phyloP scores from a whole-genome alignment of 352 stramenopile species.

The Blastocystis sp. region DNA sequence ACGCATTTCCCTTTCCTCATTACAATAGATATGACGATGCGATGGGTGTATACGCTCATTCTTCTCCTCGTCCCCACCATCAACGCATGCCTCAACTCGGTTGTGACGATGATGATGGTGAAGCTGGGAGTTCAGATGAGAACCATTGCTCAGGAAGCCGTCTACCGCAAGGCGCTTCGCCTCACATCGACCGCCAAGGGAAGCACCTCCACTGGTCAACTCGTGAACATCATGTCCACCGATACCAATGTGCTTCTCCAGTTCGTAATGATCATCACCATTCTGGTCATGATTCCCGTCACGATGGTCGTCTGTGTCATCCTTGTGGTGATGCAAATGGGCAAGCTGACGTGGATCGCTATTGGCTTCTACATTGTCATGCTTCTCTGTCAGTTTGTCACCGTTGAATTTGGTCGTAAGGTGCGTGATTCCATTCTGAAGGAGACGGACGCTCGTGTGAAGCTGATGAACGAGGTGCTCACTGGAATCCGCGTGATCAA shows the following conservation, averaged over 20 bases:
- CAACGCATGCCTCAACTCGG: background rate
- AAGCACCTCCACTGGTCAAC: constrained; percentile 52
- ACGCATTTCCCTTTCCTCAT: background rate
- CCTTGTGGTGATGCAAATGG: background rate
- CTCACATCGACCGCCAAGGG: constrained; percentile 60
- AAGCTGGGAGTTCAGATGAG: constrained; percentile 24
- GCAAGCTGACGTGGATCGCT: background rate
- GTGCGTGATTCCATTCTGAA: constrained; percentile 57
- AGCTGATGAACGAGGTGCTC: constrained; percentile 66
- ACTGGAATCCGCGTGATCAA: constrained; percentile 81
- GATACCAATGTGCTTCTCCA: constrained; percentile 38
- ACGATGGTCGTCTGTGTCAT: constrained; percentile 34
- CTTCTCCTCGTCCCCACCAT: constrained; percentile 31
- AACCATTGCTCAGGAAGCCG: constrained; percentile 57
- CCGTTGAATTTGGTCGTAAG: background rate
- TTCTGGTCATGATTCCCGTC: constrained; percentile 27
- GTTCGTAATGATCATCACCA: constrained; percentile 22
- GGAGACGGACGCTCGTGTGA: constrained; percentile 64
- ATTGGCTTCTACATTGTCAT: constrained; percentile 14
- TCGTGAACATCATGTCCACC: constrained; percentile 59
- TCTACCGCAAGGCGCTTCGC: constrained; percentile 65
- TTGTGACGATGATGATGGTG: constrained; percentile 23
- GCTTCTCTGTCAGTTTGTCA: background rate
- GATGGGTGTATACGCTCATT: background rate
- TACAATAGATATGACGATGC: background rate